These are phyloP conservation scores for Spinellus fusiger DNA, from an alignment of 192 early-diverging fungal genomes.

Conservation along the genomic window DNA sequence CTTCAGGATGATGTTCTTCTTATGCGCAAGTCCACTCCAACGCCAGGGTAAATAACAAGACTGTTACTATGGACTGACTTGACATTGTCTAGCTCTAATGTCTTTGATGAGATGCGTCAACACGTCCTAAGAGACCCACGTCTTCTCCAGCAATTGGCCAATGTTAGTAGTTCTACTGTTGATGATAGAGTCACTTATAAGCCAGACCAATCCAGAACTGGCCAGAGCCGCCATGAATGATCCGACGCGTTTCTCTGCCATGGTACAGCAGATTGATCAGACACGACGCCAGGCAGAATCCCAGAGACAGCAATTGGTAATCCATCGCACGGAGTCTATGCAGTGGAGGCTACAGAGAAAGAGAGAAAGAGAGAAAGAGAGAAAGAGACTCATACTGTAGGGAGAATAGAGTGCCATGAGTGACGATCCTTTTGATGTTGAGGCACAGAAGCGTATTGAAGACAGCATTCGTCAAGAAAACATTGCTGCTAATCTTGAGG, in stretches of 20 bases:
- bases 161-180: conserved; percentile 32
- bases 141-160: conserved; percentile 51
- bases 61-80: background rate
- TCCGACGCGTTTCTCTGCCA: conserved; percentile 55
- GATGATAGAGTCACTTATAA: background rate
- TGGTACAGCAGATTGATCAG: conserved; percentile 55
- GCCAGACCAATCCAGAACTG: conserved; percentile 57
- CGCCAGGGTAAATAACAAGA: background rate
- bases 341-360: background rate
- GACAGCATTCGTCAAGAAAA: conserved; percentile 83
- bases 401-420: conserved; percentile 45
- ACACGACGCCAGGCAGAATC: conserved; percentile 49
- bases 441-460: conserved; percentile 88
- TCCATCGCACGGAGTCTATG: background rate
- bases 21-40: conserved; percentile 32
- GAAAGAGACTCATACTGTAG: background rate
- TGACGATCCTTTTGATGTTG: conserved; percentile 86
- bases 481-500: conserved; percentile 73
- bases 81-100: background rate
- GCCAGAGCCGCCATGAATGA: conserved; percentile 58
- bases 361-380: background rate
- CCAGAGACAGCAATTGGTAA: conserved; percentile 30
- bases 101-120: conserved; percentile 47
- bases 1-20: conserved; percentile 71
- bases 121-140: conserved; percentile 55